phyloP scores from a whole-genome alignment of 2,329 filamentous ascomycete species.

The Chrysosporium queenslandicum region DNA sequence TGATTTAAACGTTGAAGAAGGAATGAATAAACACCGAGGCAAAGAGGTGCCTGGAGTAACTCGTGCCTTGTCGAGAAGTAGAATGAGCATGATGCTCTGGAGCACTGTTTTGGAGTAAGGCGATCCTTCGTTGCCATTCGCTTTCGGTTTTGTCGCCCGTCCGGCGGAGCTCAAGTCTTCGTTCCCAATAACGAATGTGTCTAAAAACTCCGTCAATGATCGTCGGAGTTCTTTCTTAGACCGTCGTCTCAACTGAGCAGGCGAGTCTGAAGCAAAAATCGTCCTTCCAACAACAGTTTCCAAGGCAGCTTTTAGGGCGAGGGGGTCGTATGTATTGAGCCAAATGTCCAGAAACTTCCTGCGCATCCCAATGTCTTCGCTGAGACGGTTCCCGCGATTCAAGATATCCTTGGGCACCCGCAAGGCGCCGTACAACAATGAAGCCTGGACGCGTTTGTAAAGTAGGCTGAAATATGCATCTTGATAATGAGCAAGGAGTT shows the following conservation, averaged over 20 bases:
- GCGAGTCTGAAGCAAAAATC: conserved; percentile 24
- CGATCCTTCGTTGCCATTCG: conserved; percentile 38
- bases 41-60: conserved; percentile 24
- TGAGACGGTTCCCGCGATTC: conserved; percentile 38
- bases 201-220: conserved; percentile 44
- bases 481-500: conserved; percentile 47
- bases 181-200: conserved; percentile 49
- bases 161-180: conserved; percentile 35
- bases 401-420: conserved; percentile 46
- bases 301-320: conserved; percentile 42
- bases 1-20: conserved; percentile 46
- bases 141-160: conserved; percentile 22
- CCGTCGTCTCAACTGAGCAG: conserved; percentile 4
- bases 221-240: conserved; percentile 29
- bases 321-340: conserved; percentile 48
- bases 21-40: conserved; percentile 42
- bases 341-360: conserved; percentile 50
- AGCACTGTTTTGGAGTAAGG: conserved; percentile 48
- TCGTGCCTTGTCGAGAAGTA: conserved; percentile 49
- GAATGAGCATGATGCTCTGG: conserved; percentile 50
- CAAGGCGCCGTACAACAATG: conserved; percentile 48
- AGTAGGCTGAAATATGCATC: conserved; percentile 41
- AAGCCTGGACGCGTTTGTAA: conserved; percentile 50
- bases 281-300: conserved; percentile 52
- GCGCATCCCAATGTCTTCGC: conserved; percentile 49